Conservation (phyloP, 2,329 filamentous ascomycete genomes). For the Aspergillus hiratsukae region DNA sequence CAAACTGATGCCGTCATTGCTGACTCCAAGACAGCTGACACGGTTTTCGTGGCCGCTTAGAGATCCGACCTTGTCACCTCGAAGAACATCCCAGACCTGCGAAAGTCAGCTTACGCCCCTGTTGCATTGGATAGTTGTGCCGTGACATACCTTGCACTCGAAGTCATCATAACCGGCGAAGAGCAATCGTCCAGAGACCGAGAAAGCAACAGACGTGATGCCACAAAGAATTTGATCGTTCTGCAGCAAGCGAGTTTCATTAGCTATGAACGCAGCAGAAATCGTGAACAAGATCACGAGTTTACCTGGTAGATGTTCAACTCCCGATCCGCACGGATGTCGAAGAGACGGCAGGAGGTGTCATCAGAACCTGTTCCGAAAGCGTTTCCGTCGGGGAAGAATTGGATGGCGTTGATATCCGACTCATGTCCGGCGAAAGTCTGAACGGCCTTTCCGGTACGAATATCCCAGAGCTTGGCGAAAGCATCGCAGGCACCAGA, state of each 20-base stretch:
- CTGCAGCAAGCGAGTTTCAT: constrained; percentile 43
- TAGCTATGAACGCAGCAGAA: constrained; percentile 4
- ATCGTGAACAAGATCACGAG: constrained; percentile 8
- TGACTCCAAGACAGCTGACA: constrained; percentile 96
- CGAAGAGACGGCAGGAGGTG: constrained; percentile 93
- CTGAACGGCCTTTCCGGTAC: constrained; percentile 95
- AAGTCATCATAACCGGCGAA: constrained; percentile 99
- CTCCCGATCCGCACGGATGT: constrained; percentile 89
- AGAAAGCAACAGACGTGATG: constrained; percentile 97
- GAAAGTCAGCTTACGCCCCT: constrained; percentile 16
- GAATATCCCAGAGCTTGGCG: constrained; percentile 98
- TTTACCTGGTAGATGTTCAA: constrained; percentile 64
- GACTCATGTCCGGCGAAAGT: constrained; percentile 98
- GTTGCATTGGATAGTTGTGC: background rate
- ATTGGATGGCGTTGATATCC: constrained; percentile 99
- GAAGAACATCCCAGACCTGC: constrained; percentile 95
- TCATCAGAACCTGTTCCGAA: constrained; percentile 98
- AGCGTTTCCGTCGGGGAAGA: constrained; percentile 97
- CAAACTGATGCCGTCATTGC: constrained; percentile 97
- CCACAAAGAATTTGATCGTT: constrained; percentile 96
- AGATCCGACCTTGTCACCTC: constrained; percentile 94
- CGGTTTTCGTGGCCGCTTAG: constrained; percentile 97
- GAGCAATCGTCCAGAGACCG: constrained; percentile 87
- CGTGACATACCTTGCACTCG: constrained; percentile 85
- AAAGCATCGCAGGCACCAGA: constrained; percentile 99